Evolutionary conservation across 305 asterid genomes (phyloP), one percentile per base, ranked within the genome.

Genomic region (Striga hermonthica): DNA sequence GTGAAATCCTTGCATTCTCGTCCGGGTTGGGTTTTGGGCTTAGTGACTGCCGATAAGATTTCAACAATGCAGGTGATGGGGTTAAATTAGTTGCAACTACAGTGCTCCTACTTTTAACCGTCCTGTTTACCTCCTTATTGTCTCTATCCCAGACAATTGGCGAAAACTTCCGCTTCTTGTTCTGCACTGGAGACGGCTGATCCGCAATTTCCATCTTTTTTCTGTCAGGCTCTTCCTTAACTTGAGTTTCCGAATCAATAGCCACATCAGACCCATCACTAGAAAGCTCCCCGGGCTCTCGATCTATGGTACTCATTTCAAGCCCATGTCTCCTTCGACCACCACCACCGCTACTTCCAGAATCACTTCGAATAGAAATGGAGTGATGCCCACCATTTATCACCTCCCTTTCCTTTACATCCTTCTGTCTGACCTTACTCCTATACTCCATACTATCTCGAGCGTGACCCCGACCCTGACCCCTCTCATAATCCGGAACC

Each of bases 141-240:
- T 88, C 95, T 72, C 89, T 82, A 66, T 88, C 96, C 97, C 97
- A 90, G 37, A 88, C 85, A 77, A 90, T 88, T 1, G 97, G 96
- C 0, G 96, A 83, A 74, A 84, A 90, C 71, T 90, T 90, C 72
- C 93, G 74, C 74, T 87, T 90, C 60, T 76, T 88, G 64, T 69
- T 69, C 80, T 65, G 76, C 53, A 74, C 36, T 9, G 81, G 73
- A 41, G 84, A 82, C 38, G 54, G 43, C 38, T 62, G 76, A 31
- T 68, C 52, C 68, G 72, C 82, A 78, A 66, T 79, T 57, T 65
- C 85, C n/a, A 60, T 5, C 71, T 52, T 80, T 11, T 11, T 4
- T 69, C 54, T 58, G 69, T 79, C 81, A 61, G 60, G 52, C 47
- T 67, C 86, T 53, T 61, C 50, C 66, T 66, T 74, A 71, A 60